Conservation (phyloP, 2,329 filamentous ascomycete genomes). For the Emmonsia crescens region DNA sequence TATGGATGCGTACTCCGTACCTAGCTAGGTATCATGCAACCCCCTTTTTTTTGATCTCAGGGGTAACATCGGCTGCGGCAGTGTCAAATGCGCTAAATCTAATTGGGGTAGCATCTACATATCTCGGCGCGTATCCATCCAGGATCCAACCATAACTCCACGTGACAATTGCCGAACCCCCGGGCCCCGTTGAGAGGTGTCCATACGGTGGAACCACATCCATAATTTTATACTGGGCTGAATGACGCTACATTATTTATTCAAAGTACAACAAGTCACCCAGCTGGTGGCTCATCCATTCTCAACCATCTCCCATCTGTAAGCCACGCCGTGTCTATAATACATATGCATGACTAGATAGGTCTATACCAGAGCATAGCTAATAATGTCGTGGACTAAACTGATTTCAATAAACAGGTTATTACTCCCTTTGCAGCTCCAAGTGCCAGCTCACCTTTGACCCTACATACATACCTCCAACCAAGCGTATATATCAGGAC, state of each 20-base stretch:
- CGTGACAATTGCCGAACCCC: not conserved
- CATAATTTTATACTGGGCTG: not conserved
- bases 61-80: too few species aligned
- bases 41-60: too few species aligned
- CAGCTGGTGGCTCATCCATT: not conserved
- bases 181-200: not conserved
- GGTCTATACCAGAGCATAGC: not conserved
- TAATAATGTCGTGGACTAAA: not conserved
- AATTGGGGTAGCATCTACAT: not conserved
- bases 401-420: not conserved
- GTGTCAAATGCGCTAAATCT: not conserved
- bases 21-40: too few species aligned
- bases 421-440: not conserved
- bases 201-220: not conserved
- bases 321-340: not conserved
- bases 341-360: not conserved
- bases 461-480: not conserved
- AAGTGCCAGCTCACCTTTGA: not conserved
- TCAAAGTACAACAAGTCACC: not conserved
- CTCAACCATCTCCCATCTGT: not conserved
- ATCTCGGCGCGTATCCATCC: not conserved
- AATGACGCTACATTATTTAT: not conserved
- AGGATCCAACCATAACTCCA: not conserved
- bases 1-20: too few species aligned
- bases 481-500: not conserved